Conservation (phyloP, 1,139 yeast genomes). For the Pichiaceae sp. region DNA sequence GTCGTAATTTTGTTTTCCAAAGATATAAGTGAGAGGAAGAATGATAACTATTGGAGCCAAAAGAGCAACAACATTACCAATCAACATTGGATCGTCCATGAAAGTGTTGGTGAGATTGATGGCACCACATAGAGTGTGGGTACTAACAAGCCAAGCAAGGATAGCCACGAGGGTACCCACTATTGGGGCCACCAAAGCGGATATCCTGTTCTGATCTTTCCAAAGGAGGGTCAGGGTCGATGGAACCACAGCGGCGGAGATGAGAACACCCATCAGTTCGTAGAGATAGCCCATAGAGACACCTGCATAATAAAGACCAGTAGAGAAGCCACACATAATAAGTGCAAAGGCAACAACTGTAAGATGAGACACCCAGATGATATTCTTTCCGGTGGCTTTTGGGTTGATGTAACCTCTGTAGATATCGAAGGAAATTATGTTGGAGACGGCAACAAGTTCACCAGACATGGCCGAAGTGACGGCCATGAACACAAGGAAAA, state of each 20-base stretch:
- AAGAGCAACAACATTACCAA: conserved; percentile 59
- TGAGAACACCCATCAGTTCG: conserved; percentile 80
- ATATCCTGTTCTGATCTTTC: conserved; percentile 51
- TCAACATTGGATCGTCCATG: conserved; percentile 29
- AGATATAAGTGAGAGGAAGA: conserved; percentile 55
- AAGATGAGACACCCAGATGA: conserved; percentile 60
- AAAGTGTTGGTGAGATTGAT: conserved; percentile 53
- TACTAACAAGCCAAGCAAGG: conserved; percentile 57
- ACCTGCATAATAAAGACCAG: conserved; percentile 74
- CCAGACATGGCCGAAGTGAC: conserved; percentile 79
- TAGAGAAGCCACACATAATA: conserved; percentile 72
- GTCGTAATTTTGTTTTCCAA: conserved; percentile 68
- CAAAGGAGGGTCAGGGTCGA: conserved; percentile 66
- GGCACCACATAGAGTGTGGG: conserved; percentile 43
- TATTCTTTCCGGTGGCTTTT: conserved; percentile 60
- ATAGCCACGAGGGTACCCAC: conserved; percentile 55
- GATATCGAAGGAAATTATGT: conserved; percentile 77
- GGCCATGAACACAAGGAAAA: conserved; percentile 75
- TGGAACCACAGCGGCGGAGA: conserved; percentile 81
- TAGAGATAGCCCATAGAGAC: conserved; percentile 81
- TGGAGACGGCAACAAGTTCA: conserved; percentile 79
- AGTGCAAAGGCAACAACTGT: conserved; percentile 60
- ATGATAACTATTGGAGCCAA: conserved; percentile 62
- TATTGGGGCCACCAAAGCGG: conserved; percentile 55
- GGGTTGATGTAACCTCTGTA: conserved; percentile 78